phyloP scores from a whole-genome alignment of 257 asterid genomes.

The Forsythia suspensa region DNA sequence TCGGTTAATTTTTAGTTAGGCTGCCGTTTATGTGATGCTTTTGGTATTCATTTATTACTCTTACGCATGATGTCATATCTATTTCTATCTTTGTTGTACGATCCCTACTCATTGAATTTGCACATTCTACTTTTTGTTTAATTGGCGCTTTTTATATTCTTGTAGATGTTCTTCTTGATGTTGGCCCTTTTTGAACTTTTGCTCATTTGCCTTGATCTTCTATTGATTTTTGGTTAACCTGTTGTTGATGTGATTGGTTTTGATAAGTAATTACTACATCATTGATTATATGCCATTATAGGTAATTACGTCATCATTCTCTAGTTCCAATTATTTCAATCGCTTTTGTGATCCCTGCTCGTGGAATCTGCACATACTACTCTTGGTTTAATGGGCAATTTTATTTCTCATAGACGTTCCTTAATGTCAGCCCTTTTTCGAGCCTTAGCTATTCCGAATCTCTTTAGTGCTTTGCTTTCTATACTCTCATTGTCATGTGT shows the following conservation, averaged over 20 bases:
- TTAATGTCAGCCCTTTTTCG: background rate
- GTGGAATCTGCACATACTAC: background rate
- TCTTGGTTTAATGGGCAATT: background rate
- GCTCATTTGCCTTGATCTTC: too few relatives aligned
- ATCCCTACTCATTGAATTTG: background rate
- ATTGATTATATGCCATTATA: background rate
- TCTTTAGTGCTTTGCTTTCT: background rate
- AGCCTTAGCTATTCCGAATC: background rate
- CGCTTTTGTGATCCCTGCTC: background rate
- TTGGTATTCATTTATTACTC: background rate
- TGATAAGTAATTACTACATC: constrained; percentile 1
- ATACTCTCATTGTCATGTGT: background rate
- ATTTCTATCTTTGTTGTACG: background rate
- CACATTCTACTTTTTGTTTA: background rate
- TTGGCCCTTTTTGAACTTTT: too few relatives aligned
- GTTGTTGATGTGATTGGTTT: constrained; percentile 5
- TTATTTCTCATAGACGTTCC: background rate
- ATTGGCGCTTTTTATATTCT: too few relatives aligned
- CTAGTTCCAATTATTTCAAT: background rate
- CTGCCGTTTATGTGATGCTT: background rate
- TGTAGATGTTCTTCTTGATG: too few relatives aligned
- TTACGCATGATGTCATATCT: background rate
- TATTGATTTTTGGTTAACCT: background rate
- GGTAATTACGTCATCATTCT: background rate
- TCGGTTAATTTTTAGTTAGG: background rate